These are phyloP conservation scores for Phallus indusiatus DNA, from an alignment of 768 basidiomycete genomes.

Conservation along the genomic window DNA sequence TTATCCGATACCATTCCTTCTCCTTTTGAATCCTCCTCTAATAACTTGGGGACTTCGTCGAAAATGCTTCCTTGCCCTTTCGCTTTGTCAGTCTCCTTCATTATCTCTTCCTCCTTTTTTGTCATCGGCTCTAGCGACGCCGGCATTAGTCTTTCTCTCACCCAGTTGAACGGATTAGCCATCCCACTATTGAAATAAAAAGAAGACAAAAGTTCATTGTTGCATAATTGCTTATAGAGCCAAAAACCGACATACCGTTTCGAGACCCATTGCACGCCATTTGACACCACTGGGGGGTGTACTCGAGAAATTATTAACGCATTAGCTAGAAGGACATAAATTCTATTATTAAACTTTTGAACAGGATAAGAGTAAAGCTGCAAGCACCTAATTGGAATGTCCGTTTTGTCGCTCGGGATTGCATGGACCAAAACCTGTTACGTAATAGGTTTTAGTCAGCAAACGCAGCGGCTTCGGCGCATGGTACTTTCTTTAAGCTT, in stretches of 20 bases:
- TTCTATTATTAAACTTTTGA: no score
- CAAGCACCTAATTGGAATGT: no score
- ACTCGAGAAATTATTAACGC: no score
- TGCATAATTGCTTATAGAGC: neutral
- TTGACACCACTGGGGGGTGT: no score
- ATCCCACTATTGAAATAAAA: constrained; percentile 32
- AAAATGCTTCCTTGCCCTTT: constrained; percentile 11
- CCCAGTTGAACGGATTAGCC: constrained; percentile 53
- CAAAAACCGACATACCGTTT: neutral
- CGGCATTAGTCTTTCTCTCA: constrained; percentile 49
- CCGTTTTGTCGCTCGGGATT: no score
- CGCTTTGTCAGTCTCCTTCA: constrained; percentile 6
- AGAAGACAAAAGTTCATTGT: neutral
- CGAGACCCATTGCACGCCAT: neutral
- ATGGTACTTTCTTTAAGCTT: no score
- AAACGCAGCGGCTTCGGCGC: no score
- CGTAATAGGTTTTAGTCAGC: no score
- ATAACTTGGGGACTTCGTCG: constrained; percentile 7
- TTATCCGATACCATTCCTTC: constrained; percentile 5
- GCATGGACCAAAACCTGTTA: no score
- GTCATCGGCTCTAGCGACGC: constrained; percentile 32
- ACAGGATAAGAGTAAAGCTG: no score
- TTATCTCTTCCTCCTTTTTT: constrained; percentile 33
- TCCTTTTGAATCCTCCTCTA: constrained; percentile 15
- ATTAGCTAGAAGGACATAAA: no score